Base-by-base conservation (phyloP, 1,139 yeast genomes). In the Candida sanyaensis region DNA sequence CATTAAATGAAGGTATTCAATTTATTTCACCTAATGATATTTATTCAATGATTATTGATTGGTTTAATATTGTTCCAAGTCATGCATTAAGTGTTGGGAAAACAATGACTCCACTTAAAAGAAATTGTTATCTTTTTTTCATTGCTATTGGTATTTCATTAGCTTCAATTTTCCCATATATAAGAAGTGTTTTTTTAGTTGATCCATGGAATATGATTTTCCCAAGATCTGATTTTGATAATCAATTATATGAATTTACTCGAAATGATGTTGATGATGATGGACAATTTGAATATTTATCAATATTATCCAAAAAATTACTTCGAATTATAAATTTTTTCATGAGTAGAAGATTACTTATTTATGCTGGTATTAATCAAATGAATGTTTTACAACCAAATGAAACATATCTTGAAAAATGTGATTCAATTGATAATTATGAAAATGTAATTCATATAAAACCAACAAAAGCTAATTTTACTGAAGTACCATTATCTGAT, bases 31-130 rank as follows among this genome's bases (percentile, higher is more conserved):
- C 46, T 8, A 31, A 48, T 10, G 27, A 69, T 31, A 52, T 69
- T n/a, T 73, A 68, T 53, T 65, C 71, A 31, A 47, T 73, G 43
- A 44, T 70, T 13, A 63, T 59, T 24, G 61, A 62, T 29, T 74
- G 78, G 75, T 67, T 70, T 48, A 65, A 61, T 36, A 61, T 68
- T 45, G 61, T 64, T 42, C 77, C 78, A 0, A 64, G 71, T 40
- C 69, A 70, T 36, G 63, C 68, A 9, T 53, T 64, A 47, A 58
- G 73, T 2, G 56, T 69, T 40, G 70, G 72, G 2, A 55, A 66
- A 9, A 55, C 55, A 4, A 58, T 63, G 48, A 52, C 64, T 27
- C 70, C 76, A 0, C 56, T 69, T n/a, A 71, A 67, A 46, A 66
- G 68, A 46, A 62, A 68, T 3, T 63, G 69, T 42, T 70, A 67